Evolutionary conservation across 2,329 filamentous ascomycete genomes (phyloP), one percentile per base, ranked within the genome.

Genomic region (Phaeophleospora eucalypticola): DNA sequence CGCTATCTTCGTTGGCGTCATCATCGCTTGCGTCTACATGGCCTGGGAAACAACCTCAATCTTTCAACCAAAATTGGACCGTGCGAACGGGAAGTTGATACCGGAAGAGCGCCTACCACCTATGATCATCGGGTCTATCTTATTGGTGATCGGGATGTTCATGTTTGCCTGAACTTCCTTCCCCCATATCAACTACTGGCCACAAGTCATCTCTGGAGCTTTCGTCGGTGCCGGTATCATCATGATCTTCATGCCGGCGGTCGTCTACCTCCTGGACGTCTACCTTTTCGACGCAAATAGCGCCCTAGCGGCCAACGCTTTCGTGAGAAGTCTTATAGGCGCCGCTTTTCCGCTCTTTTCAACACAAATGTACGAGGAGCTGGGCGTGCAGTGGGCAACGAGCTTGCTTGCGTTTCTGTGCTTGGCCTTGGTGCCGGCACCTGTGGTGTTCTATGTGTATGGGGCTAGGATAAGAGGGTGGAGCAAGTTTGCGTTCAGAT

Each of bases 121-220:
- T 0, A 69, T 74, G 53, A 79, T 83, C 53, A 54, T 75, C 8
- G 79, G 75, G 2, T 69, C 74, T 4, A 48, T 78, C 12, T 65
- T 77, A 3, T 60, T 74, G 1, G 70, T 73, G 1, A 63, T 68
- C 7, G 71, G 73, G 1, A 61, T 79, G 18, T 76, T 78, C 52
- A 75, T 72, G 73, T 83, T 84, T 56, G 81, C 80, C 2, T 85
- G 81, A 81, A 84, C 81, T 1, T 80, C 78, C 51, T 71, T 65
- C 16, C 69, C 71, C 1, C 63, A 65, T 4, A 66, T 83, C 9
- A 63, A 43, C 17, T 49, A 58, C 2, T 71, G 68, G 66, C 67
- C 70, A 9, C 70, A 72, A 48, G 67, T 72, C 18, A 48, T 73
- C 2, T 62, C 68, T 1, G 68, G 70, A 4, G 60, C 68, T 4